A percentile compares a stretch with the other conserved stretches of the same genome.
These are phyloP conservation scores for Phyllosticta paracitricarpa DNA, from an alignment of 2,329 filamentous ascomycete species.

Conservation along the genomic window DNA sequence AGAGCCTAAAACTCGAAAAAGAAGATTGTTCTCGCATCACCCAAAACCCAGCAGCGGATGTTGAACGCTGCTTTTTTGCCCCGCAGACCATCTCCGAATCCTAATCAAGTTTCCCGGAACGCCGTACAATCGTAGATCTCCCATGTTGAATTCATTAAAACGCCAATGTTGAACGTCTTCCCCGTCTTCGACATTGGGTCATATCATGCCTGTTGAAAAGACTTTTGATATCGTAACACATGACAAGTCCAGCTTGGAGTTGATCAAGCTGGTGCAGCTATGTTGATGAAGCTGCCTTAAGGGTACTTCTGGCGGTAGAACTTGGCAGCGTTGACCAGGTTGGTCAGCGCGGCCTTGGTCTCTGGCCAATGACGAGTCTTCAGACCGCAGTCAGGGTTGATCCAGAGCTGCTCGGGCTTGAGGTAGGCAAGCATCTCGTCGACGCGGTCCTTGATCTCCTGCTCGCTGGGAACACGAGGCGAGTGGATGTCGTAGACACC, in stretches of 20 bases:
- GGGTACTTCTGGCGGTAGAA: conserved; percentile 84
- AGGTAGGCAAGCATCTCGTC: conserved; percentile 95
- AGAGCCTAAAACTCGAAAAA: background rate
- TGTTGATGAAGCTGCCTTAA: conserved; percentile 13
- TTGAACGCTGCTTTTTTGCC: conserved; percentile 9
- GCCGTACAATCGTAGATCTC: conserved; percentile 5
- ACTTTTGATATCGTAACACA: conserved; percentile 12
- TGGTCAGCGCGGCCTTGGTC: conserved; percentile 89
- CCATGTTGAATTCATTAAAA: conserved; percentile 7
- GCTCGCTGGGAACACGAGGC: conserved; percentile 88
- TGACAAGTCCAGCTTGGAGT: conserved; percentile 1
- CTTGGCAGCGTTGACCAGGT: conserved; percentile 99
- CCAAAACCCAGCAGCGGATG: conserved; percentile 3
- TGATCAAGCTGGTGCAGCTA: conserved; percentile 5
- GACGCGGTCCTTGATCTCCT: conserved; percentile 97
- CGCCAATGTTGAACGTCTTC: conserved; percentile 10
- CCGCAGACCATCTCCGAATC: background rate
- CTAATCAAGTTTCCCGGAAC: conserved; percentile 2
- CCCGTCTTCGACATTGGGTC: background rate
- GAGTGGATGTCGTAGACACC: conserved; percentile 99
- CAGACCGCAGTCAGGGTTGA: conserved; percentile 97
- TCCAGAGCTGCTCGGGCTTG: conserved; percentile 98
- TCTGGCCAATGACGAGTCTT: conserved; percentile 99
- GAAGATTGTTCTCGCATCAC: background rate
- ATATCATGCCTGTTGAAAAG: conserved; percentile 12